Base-by-base conservation (phyloP, 768 basidiomycete species). In the Chalciporus chontae region DNA sequence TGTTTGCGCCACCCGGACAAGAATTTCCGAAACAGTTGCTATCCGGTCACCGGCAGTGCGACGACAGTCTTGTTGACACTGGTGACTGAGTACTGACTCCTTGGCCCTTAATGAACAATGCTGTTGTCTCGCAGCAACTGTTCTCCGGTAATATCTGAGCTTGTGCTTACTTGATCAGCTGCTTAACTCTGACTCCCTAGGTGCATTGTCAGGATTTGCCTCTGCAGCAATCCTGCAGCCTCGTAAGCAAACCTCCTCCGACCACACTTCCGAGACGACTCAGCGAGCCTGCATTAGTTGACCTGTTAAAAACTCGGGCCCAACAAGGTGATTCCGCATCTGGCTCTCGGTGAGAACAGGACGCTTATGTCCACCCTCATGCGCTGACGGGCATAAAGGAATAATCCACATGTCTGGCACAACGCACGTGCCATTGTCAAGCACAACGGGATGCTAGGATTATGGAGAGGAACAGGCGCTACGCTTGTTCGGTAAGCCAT, bases 401-500 rank as follows among this genome's bases (percentile, higher is more conserved):
- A 73, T 47, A 60, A 67, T 2, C 62, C 69, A 10, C 53, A 77
- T 7, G 75, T 90, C 26, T 58, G 81, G 55, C 64, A 66, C 31
- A 82, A 80, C 5, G 66, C 79, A 4, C 76, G 73, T 36, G 71
- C 79, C 23, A 82, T 97, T 7, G 57, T 92, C 19, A 60, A 71
- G 24, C 71, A 77, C 3, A 75, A 85, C 46, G 94, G 94, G 3
- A 50, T 83, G 11, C 52, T 62, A 29, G 92, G 91, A 1, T 73
- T 96, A 26, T 97, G 94, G 94, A 76, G 91, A 47, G 94, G 94
- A 8, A 95, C 94, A 1, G 70, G 74, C 6, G 85, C 93, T 6
- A 90, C 93, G 1, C 72, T 96, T 11, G 68, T 80, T 17, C 76
- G 93, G 92, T 81, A 57, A 18, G 68, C 38, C 31, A 11, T 46